Evolutionary conservation across 208 protist genomes (phyloP).

Genomic region (Trichomonas tenax): DNA sequence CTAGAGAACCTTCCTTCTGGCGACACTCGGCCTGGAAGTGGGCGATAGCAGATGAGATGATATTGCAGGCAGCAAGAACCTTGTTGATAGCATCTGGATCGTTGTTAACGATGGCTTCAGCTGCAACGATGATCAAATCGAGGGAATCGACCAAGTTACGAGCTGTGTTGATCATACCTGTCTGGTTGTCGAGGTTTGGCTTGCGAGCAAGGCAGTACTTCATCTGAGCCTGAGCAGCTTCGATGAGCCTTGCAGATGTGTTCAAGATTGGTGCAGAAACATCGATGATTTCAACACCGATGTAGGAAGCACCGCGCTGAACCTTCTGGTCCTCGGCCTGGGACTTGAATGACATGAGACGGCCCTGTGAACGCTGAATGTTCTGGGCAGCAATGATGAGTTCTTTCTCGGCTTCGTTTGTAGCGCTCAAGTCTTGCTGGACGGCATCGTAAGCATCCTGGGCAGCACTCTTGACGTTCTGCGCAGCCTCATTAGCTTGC

Average conservation of each 20-base stretch:
- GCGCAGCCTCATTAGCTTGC: neutral
- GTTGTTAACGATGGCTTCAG: neutral
- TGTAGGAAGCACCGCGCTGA: neutral
- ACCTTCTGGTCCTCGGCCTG: neutral
- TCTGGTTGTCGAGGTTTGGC: neutral
- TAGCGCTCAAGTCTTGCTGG: neutral
- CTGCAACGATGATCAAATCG: neutral
- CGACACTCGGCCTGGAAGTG: neutral
- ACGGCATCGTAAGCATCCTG: neutral
- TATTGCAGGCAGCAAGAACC: neutral
- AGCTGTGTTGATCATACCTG: neutral
- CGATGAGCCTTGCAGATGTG: neutral
- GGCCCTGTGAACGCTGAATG: no score
- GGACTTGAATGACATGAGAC: neutral
- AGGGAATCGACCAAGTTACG: neutral
- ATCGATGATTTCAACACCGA: neutral
- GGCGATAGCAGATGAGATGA: neutral
- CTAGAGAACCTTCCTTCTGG: neutral
- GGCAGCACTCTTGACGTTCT: neutral
- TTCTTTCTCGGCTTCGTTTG: constrained; percentile 6
- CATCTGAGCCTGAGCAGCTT: neutral
- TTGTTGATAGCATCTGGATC: neutral
- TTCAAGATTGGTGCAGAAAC: neutral
- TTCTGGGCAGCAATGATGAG: neutral
- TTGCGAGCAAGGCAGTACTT: neutral